A percentile compares a stretch with the other conserved stretches of the same genome.
phyloP scores from a whole-genome alignment of 2,329 filamentous ascomycete species.

The Penicillium sumatraense region DNA sequence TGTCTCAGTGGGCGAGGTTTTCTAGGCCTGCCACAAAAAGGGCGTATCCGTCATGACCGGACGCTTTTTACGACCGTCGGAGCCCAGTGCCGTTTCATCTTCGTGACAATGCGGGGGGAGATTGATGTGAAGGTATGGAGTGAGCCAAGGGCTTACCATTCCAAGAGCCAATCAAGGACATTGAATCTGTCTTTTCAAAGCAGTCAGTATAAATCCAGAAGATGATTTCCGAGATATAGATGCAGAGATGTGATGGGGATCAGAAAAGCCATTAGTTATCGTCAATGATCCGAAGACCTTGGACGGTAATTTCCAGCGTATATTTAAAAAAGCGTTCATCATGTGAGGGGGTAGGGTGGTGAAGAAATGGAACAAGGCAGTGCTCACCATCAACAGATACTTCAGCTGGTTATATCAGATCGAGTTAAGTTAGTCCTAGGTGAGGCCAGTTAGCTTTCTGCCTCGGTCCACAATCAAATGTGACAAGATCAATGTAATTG shows the following conservation, averaged over 20 bases:
- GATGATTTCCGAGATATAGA: conserved; percentile 16
- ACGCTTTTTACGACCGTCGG: conserved; percentile 68
- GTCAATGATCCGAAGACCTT: conserved; percentile 72
- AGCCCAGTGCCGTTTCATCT: conserved; percentile 85
- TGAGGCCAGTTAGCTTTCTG: conserved; percentile 26
- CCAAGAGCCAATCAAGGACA: background rate
- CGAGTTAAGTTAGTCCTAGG: conserved; percentile 16
- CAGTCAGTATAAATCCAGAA: conserved; percentile 21
- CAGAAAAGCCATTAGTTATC: conserved; percentile 88
- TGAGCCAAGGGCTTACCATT: conserved; percentile 30
- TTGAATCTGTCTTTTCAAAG: conserved; percentile 22
- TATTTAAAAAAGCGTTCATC: conserved; percentile 64
- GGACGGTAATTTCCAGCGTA: conserved; percentile 98
- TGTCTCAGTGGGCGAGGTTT: conserved; percentile 97
- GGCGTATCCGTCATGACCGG: conserved; percentile 83
- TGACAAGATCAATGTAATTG: conserved; percentile 21
- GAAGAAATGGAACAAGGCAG: conserved; percentile 25
- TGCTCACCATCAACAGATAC: conserved; percentile 31
- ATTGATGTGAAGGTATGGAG: background rate
- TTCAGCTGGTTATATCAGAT: background rate
- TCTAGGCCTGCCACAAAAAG: conserved; percentile 95
- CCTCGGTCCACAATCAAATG: conserved; percentile 14
- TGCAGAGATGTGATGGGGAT: conserved; percentile 47
- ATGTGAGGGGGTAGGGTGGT: conserved; percentile 40
- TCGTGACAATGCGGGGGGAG: conserved; percentile 32